These are phyloP conservation scores for Biscogniauxia mediterranea DNA, from an alignment of 2,329 filamentous ascomycete genomes.

Conservation along the genomic window DNA sequence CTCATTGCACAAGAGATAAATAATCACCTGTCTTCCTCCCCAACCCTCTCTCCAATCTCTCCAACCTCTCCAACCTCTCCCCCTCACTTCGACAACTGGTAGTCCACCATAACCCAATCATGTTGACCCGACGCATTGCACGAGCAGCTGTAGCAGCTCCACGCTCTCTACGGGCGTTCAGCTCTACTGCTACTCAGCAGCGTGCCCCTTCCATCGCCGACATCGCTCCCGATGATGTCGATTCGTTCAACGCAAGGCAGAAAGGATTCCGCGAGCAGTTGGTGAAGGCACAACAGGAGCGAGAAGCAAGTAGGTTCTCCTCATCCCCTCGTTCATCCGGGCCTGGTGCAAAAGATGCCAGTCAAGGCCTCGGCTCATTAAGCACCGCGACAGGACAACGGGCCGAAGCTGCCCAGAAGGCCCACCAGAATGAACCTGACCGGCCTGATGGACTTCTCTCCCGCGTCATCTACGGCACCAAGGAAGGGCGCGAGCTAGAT, in stretches of 20 bases:
- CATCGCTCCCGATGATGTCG: conserved; percentile 69
- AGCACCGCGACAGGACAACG: conserved; percentile 56
- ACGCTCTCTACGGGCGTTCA: conserved; percentile 56
- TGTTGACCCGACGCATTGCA: conserved; percentile 52
- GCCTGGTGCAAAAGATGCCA: conserved; percentile 44
- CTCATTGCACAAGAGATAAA: too few species aligned
- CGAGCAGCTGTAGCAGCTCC: conserved; percentile 45
- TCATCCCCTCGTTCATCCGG: conserved; percentile 34
- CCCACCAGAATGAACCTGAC: conserved; percentile 52
- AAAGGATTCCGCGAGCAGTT: conserved; percentile 83
- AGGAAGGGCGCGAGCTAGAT: conserved; percentile 90
- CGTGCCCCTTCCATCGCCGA: conserved; percentile 80
- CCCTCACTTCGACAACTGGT: not conserved
- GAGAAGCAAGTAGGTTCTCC: conserved; percentile 74
- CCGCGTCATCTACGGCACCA: conserved; percentile 93
- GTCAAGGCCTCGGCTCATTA: conserved; percentile 60
- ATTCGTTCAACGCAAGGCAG: conserved; percentile 79
- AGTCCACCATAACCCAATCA: conserved; percentile 31
- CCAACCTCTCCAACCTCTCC: not conserved
- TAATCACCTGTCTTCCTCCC: too few species aligned
- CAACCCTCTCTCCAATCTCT: not conserved
- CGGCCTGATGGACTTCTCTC: conserved; percentile 74
- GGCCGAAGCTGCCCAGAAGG: conserved; percentile 43
- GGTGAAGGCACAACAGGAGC: conserved; percentile 72
- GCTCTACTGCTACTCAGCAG: conserved; percentile 48